Percentiles rank a stretch among this genome's conserved stretches.
Evolutionary conservation across 306 rosid genomes (phyloP).

Genomic region (Chamaecrista fasciculata): DNA sequence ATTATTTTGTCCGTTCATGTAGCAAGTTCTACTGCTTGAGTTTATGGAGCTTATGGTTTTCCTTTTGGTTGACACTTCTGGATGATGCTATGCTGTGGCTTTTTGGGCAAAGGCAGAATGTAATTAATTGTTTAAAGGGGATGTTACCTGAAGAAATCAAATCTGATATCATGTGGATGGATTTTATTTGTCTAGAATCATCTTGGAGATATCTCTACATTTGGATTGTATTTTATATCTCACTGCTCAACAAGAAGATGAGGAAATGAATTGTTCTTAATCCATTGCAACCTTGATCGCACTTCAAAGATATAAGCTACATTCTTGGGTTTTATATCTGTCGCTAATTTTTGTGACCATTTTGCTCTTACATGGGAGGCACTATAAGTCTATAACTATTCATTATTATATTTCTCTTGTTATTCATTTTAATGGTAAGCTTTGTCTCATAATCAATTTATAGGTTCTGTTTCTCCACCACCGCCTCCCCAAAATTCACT

Average conservation of each 20-base stretch:
- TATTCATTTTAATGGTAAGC: slow-evolving; percentile 76
- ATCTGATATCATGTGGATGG: slow-evolving; percentile 37
- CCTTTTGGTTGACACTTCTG: slow-evolving; percentile 44
- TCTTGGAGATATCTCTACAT: slow-evolving; percentile 49
- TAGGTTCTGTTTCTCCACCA: slow-evolving; percentile 26
- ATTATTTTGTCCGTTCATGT: slow-evolving; percentile 33
- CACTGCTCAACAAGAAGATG: slow-evolving; percentile 52
- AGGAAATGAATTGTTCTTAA: slow-evolving; percentile 46
- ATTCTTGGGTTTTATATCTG: slow-evolving; percentile 49
- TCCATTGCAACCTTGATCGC: slow-evolving; percentile 47
- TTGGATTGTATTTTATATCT: slow-evolving; percentile 43
- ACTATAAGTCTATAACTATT: slow-evolving; percentile 59
- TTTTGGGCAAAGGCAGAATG: slow-evolving; percentile 34
- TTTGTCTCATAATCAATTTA: slow-evolving; percentile 38
- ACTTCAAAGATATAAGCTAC: slow-evolving; percentile 56
- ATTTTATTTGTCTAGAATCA: slow-evolving; percentile 37
- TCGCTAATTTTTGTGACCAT: slow-evolving; percentile 47
- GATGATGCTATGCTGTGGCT: slow-evolving; percentile 37
- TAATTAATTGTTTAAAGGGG: slow-evolving; percentile 34
- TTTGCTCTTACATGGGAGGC: slow-evolving; percentile 73
- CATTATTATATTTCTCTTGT: slow-evolving; percentile 76
- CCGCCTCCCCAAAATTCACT: neutral
- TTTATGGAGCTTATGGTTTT: slow-evolving; percentile 40
- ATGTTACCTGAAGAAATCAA: slow-evolving; percentile 46
- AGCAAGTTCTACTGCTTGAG: slow-evolving; percentile 33